Percentiles rank a stretch among this genome's conserved stretches.
Conservation (phyloP, 169 alveolate species). For the Plasmodium falciparum region DNA sequence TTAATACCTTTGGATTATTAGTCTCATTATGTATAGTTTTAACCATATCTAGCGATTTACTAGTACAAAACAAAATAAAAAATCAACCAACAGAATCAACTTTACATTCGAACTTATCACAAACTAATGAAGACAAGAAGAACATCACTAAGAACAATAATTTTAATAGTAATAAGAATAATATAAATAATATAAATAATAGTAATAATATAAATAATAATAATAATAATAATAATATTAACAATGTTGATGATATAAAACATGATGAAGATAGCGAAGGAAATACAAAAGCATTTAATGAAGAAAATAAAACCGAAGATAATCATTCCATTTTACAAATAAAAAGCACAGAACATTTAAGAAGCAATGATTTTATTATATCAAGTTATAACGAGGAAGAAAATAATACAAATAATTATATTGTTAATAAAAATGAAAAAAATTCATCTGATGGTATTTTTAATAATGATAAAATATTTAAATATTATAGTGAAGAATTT, state of each 20-base stretch:
- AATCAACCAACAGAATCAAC: too few species aligned
- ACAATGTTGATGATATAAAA: slow-evolving; percentile 8
- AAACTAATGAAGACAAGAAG: not conserved
- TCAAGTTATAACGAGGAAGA: not conserved
- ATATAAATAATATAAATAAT: not conserved
- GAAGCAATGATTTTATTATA: too few species aligned
- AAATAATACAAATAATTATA: slow-evolving; percentile 4
- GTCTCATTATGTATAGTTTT: slow-evolving; percentile 43
- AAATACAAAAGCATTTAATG: not conserved
- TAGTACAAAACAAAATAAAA: slow-evolving; percentile 15
- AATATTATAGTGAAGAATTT: slow-evolving; percentile 29
- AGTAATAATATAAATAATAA: not conserved
- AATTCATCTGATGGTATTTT: slow-evolving; percentile 9
- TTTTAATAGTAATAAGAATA: not conserved
- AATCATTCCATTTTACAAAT: not conserved
- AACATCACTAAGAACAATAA: not conserved
- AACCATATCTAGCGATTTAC: slow-evolving; percentile 62
- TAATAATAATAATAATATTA: slow-evolving; percentile 2
- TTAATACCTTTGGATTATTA: slow-evolving; percentile 69
- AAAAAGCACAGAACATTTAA: not conserved
- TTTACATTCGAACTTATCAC: too few species aligned
- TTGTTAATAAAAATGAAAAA: slow-evolving; percentile 6
- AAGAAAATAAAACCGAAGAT: slow-evolving; percentile 2
- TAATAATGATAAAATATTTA: slow-evolving; percentile 16
- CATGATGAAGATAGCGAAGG: not conserved